Evolutionary conservation across 331 rosid species (phyloP), one percentile per base, ranked within the genome.

Genomic region (Acacia pycnantha): DNA sequence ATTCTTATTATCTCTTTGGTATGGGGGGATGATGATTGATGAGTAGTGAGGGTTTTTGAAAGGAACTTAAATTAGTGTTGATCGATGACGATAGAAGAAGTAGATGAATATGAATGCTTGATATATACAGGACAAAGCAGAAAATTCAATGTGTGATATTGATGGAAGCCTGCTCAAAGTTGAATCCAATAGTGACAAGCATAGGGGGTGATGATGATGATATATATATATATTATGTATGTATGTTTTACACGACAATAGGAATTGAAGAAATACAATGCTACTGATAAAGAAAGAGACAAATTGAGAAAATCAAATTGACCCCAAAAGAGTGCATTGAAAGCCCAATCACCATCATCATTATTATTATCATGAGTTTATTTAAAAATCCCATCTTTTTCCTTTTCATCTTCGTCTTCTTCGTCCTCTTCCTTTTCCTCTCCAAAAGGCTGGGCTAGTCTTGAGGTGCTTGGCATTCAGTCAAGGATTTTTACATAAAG

Each of bases 161-260:
- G 90, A 85, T 82, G 83, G 83, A 82, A 84, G 86, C 88, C 85
- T 84, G 88, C 86, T 73, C 65, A 79, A 56, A 80, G 75, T 81
- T 47, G 81, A 83, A 62, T 61, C 64, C 79, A 72, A 79, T 29
- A 73, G 86, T 84, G 91, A 85, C 84, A 81, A 73, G 59, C 76
- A 79, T 37, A 76, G 73, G 85, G 19, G 81, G 67, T 56, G 83
- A 75, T 82, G 82, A 26, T 18, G 3, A 48, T 15, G 4, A 37
- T 15, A 15, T 47, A 47, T 2, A 50, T 50, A 2, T 51, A 2
- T 18, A 7, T 51, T 33, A 6, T 40, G 1, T n/a, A 5, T 58
- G 2, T 24, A 37, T 73, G 78, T 75, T 86, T 69, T 54, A 62
- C 12, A 43, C 12, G 48, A 71, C 56, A 77, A 35, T 8, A 6